Conservation (phyloP, 2,329 filamentous ascomycete species). For the Phyllosticta citribraziliensis region DNA sequence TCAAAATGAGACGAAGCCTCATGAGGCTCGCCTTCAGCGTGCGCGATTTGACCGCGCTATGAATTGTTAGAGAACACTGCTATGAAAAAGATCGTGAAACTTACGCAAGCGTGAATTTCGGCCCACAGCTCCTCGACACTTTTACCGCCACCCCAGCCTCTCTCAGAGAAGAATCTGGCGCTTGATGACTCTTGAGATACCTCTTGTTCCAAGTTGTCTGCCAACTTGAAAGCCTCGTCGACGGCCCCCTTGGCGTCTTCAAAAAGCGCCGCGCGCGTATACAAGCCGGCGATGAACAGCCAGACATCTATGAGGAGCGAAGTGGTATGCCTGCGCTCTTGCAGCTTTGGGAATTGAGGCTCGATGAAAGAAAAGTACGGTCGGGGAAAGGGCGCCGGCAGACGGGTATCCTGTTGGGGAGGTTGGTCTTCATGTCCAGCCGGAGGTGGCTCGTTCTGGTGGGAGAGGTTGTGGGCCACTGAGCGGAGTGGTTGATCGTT, state of each 20-base stretch:
- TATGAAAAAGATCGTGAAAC: conserved; percentile 19
- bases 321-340: conserved; percentile 46
- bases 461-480: conserved; percentile 32
- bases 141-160: conserved; percentile 70
- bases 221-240: conserved; percentile 69
- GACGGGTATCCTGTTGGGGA: conserved; percentile 33
- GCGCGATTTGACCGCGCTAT: conserved; percentile 57
- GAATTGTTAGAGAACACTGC: conserved; percentile 13
- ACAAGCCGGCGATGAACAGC: conserved; percentile 83
- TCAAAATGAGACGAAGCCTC: conserved; percentile 71
- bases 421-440: conserved; percentile 31
- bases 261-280: conserved; percentile 68
- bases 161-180: conserved; percentile 50
- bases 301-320: conserved; percentile 67
- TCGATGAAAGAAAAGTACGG: conserved; percentile 26
- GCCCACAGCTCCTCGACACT: conserved; percentile 77
- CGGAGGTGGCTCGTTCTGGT: conserved; percentile 25
- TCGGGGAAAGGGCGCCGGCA: conserved; percentile 31
- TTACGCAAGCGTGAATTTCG: conserved; percentile 73
- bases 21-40: conserved; percentile 53
- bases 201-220: conserved; percentile 60
- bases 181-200: conserved; percentile 53
- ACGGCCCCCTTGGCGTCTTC: conserved; percentile 74
- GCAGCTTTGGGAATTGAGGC: conserved; percentile 40
- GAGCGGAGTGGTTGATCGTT: conserved; percentile 28